phyloP scores from a whole-genome alignment of 2,329 filamentous ascomycete genomes.

The Scedosporium minutisporum region DNA sequence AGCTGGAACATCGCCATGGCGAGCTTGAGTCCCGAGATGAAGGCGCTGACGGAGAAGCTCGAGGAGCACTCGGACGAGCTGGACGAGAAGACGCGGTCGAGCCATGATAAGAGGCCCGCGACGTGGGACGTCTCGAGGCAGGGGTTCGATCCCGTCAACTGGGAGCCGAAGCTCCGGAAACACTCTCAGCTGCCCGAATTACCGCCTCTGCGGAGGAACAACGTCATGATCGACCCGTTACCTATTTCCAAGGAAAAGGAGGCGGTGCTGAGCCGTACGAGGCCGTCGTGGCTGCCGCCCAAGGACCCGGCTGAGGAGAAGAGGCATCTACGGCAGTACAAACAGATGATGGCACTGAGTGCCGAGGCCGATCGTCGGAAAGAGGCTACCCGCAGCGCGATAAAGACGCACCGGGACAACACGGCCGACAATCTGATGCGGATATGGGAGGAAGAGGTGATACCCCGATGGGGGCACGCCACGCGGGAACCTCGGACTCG shows the following conservation, averaged over 20 bases:
- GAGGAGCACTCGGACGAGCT: conserved; percentile 65
- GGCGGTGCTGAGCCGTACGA: conserved; percentile 68
- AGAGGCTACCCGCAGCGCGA: conserved; percentile 41
- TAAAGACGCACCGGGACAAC: conserved; percentile 44
- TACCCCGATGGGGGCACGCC: conserved; percentile 68
- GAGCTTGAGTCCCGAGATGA: conserved; percentile 62
- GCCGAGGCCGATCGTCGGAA: conserved; percentile 49
- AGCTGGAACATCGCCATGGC: conserved; percentile 66
- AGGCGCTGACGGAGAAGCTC: conserved; percentile 67
- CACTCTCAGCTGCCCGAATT: conserved; percentile 52
- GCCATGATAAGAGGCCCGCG: conserved; percentile 8
- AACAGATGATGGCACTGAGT: conserved; percentile 67
- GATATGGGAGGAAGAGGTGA: conserved; percentile 67
- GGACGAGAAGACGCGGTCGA: conserved; percentile 20
- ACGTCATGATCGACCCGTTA: conserved; percentile 76
- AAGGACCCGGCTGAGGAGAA: conserved; percentile 87
- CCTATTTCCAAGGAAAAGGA: conserved; percentile 82
- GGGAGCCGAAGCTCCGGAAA: conserved; percentile 15
- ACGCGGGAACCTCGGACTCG: conserved; percentile 58
- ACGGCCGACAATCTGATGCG: conserved; percentile 44
- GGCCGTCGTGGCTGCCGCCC: conserved; percentile 76
- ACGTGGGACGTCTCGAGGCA: conserved; percentile 12
- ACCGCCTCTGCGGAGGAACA: conserved; percentile 60
- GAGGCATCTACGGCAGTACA: conserved; percentile 76
- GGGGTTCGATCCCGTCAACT: conserved; percentile 9